phyloP scores from a whole-genome alignment of 78 protist genomes.

The Dictyostelium intermedium region DNA sequence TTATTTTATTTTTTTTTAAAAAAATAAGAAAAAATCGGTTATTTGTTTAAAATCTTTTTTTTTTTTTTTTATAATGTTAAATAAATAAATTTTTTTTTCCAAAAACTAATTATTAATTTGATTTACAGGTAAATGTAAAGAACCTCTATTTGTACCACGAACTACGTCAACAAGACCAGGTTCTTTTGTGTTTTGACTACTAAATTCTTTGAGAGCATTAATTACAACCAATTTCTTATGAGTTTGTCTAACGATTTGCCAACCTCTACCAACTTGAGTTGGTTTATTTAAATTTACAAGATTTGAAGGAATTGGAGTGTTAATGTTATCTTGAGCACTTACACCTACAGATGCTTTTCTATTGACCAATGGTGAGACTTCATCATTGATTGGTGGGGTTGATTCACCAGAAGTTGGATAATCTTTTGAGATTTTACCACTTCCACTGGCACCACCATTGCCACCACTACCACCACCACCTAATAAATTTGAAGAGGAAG shows the following conservation, averaged over 20 bases:
- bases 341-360: background rate
- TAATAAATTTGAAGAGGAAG: background rate
- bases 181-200: background rate
- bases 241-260: conserved; percentile 68
- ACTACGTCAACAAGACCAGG: conserved; percentile 35
- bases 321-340: background rate
- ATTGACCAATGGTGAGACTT: background rate
- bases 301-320: background rate
- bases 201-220: conserved; percentile 56
- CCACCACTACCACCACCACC: background rate
- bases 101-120: background rate
- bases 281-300: conserved; percentile 4
- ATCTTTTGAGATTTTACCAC: background rate
- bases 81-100: too few relatives aligned
- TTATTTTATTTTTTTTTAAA: too few relatives aligned
- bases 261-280: conserved; percentile 68
- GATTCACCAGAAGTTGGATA: background rate
- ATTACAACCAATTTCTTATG: conserved; percentile 53
- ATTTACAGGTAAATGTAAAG: background rate
- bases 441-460: background rate
- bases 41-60: too few relatives aligned
- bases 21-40: too few relatives aligned
- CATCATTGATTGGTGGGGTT: conserved; percentile 33
- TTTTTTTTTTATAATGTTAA: too few relatives aligned
- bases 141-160: conserved; percentile 41